A percentile compares a stretch with the other conserved stretches of the same genome.
These are phyloP conservation scores for Hypoxylon lenormandii DNA, from an alignment of 495 filamentous ascomycete genomes.

Conservation along the genomic window DNA sequence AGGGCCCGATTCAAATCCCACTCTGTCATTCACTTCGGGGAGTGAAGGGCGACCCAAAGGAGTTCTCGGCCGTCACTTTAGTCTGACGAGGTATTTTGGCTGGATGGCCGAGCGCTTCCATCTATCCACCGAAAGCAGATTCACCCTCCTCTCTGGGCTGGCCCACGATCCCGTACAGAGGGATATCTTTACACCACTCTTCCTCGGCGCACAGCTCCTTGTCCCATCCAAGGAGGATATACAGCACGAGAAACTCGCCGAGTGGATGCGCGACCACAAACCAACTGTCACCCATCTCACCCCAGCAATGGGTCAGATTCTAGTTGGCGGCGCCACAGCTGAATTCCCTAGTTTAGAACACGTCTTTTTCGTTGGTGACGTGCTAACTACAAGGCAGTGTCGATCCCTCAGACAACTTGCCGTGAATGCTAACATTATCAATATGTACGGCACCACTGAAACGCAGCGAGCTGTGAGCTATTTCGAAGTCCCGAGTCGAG, in stretches of 20 bases:
- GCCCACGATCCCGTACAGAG: slow-evolving; percentile 73
- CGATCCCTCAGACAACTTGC: slow-evolving; percentile 81
- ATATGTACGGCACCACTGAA: slow-evolving; percentile 95
- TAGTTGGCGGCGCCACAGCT: slow-evolving; percentile 83
- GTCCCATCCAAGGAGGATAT: slow-evolving; percentile 89
- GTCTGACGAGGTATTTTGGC: slow-evolving; percentile 83
- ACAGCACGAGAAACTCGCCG: slow-evolving; percentile 84
- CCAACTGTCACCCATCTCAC: slow-evolving; percentile 92
- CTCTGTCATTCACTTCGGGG: slow-evolving; percentile 85
- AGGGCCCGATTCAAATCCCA: slow-evolving; percentile 90
- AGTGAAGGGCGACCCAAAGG: slow-evolving; percentile 91
- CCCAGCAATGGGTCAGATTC: slow-evolving; percentile 94
- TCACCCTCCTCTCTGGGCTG: slow-evolving; percentile 86
- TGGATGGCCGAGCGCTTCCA: slow-evolving; percentile 92
- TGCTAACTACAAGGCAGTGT: slow-evolving; percentile 88
- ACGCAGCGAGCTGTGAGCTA: slow-evolving; percentile 88
- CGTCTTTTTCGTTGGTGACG: slow-evolving; percentile 94
- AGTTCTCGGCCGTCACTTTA: slow-evolving; percentile 88
- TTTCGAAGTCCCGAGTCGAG: slow-evolving; percentile 81
- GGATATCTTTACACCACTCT: slow-evolving; percentile 94
- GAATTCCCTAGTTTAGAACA: slow-evolving; percentile 81
- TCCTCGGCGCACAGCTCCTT: slow-evolving; percentile 83
- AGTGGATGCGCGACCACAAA: slow-evolving; percentile 86
- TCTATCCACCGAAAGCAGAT: slow-evolving; percentile 78
- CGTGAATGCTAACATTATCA: slow-evolving; percentile 81